phyloP scores from a whole-genome alignment of 129 eudicot genomes.

The Mikania micrantha region DNA sequence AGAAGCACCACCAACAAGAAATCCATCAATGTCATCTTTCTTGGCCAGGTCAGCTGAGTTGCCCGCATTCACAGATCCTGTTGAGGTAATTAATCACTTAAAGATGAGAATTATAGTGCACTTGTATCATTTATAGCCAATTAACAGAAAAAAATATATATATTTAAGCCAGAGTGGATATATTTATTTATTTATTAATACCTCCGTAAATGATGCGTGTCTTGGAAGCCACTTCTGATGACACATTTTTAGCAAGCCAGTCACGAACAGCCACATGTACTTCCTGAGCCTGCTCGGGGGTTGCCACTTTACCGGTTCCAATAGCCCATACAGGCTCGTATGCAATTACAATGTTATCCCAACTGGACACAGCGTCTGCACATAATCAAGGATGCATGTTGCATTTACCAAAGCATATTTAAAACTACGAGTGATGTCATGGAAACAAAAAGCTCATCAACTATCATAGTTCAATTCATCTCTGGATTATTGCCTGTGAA shows the following conservation, averaged over 20 bases:
- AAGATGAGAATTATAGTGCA: not conserved
- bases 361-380: constrained; percentile 89
- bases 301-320: constrained; percentile 96
- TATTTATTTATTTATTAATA: constrained; percentile 9
- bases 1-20: constrained; percentile 96
- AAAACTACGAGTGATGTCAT: not conserved
- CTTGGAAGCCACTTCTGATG: constrained; percentile 87
- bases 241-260: constrained; percentile 81
- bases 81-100: not conserved
- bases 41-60: constrained; percentile 86
- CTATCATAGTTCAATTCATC: not conserved
- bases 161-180: too few relatives aligned
- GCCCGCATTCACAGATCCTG: constrained; percentile 95
- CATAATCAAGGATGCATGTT: constrained; percentile 6
- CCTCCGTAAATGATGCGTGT: constrained; percentile 96
- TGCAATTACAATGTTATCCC: constrained; percentile 91
- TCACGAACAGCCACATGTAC: constrained; percentile 86
- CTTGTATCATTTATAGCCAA: not conserved
- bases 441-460: not conserved
- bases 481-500: not conserved
- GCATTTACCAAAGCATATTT: not conserved
- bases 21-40: constrained; percentile 86
- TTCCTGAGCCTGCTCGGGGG: constrained; percentile 89
- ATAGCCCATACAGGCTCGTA: constrained; percentile 99
- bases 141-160: not conserved